Evolutionary conservation across 1,284 basidiomycete species (phyloP), one percentile per base, ranked within the genome.

Genomic region (Apiotrichum porosum): DNA sequence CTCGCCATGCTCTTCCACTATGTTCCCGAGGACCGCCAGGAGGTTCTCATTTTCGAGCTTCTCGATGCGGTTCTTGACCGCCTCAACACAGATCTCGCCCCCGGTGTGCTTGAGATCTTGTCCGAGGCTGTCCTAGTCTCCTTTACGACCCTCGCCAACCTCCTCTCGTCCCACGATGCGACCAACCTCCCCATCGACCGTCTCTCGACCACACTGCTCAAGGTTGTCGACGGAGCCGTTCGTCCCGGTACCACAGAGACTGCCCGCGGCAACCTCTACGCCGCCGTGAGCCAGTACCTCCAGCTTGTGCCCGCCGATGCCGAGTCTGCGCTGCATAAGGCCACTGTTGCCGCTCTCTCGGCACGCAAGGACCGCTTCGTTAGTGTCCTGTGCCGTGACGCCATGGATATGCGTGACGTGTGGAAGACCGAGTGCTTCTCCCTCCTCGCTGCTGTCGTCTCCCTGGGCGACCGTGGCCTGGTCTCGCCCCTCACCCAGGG

Each of bases 241-340:
- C 82, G 86, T 51, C 84, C 81, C 45, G 86, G 85, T 47, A 85
- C 83, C 5, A 80, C 85, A n/a, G 88, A 92, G 60, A 77, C 87
- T 41, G 85, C 92, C n/a, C 83, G 93, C n/a, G 93, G 93, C 12
- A 97, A 97, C 68, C 77, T 97, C n/a, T 97, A 95, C 69, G 88
- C 90, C 8, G 79, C 87, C 3, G 76, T 97, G 46, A 82, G 90
- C 71, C 93, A 94, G 68, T 93, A 88, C 68, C 75, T 95, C 32
- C 80, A 92, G 62, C 79, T 94, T 30, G 65, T 79, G 35, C 48
- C 47, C 26, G 42, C 41, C 9, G 57, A 62, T 24, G 36, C 35
- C 17, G 54, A 48, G 4, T 45, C 23, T 24, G 43, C 26, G 6
- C 72, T 90, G n/a, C 81, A 85, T 50, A 62, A 71, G 9, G 81